phyloP scores from a whole-genome alignment of 257 asterid species.

The Euphrasia confusa region DNA sequence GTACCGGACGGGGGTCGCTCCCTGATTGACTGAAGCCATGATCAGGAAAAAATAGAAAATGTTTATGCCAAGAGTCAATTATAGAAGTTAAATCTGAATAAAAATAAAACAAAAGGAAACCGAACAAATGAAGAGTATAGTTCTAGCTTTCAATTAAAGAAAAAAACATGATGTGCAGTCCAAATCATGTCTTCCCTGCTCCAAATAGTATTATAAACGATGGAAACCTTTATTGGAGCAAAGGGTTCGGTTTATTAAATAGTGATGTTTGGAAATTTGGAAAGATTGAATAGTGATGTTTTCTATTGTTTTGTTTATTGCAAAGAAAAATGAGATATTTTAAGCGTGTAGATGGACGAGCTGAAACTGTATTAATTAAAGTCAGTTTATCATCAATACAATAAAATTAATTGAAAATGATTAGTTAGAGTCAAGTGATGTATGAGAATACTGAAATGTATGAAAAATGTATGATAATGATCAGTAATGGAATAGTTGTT shows the following conservation, averaged over 20 bases:
- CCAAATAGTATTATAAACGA: constrained; percentile 7
- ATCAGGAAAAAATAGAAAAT: constrained; percentile 22
- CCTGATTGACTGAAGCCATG: constrained; percentile 45
- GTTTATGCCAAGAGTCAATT: not conserved
- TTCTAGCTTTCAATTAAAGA: not conserved
- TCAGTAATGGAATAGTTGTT: too few relatives aligned
- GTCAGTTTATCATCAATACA: too few relatives aligned
- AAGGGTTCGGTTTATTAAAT: not conserved
- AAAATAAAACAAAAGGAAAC: not conserved
- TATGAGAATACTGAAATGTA: too few relatives aligned
- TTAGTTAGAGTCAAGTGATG: too few relatives aligned
- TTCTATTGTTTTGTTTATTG: not conserved
- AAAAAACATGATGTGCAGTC: constrained; percentile 11
- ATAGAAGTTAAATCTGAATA: not conserved
- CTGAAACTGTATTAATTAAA: too few relatives aligned
- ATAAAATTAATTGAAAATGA: too few relatives aligned
- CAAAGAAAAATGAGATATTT: constrained; percentile 5
- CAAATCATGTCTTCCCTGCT: constrained; percentile 14
- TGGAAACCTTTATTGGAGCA: not conserved
- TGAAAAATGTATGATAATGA: too few relatives aligned
- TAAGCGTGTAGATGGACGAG: too few relatives aligned
- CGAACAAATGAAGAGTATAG: not conserved
- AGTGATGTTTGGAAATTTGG: too few relatives aligned
- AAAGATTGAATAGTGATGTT: too few relatives aligned
- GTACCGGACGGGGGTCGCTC: constrained; percentile 64